Evolutionary conservation across 441 rosid genomes (phyloP).

Genomic region (Bruguiera hainesii): DNA sequence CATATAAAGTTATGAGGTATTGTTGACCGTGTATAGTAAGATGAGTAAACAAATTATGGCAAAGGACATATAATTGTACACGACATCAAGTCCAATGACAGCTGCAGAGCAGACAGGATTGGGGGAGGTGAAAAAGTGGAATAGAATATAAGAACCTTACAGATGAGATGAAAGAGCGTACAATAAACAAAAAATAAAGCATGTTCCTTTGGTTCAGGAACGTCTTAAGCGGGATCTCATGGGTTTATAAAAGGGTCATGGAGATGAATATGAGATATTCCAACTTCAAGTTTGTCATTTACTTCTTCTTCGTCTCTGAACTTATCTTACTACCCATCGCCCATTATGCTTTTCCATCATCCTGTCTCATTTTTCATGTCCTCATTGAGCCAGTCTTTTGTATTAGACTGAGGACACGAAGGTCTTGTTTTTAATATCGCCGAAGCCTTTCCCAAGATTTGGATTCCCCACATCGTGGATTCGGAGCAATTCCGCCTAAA

Average conservation of each 20-base stretch:
- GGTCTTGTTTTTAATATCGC: conserved; percentile 22
- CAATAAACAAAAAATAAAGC: conserved; percentile 28
- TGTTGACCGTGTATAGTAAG: conserved; percentile 9
- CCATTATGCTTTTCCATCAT: conserved; percentile 22
- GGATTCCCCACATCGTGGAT: conserved; percentile 10
- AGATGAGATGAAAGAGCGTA: conserved; percentile 27
- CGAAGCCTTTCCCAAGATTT: conserved; percentile 16
- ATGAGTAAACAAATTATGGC: conserved; percentile 23
- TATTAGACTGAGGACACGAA: conserved; percentile 22
- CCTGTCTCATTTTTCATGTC: conserved; percentile 20
- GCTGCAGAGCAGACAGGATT: conserved; percentile 53
- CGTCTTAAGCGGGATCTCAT: conserved; percentile 44
- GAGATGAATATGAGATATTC: conserved; percentile 31
- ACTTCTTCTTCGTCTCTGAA: conserved; percentile 19
- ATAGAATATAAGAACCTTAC: conserved; percentile 23
- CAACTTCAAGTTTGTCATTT: conserved; percentile 39
- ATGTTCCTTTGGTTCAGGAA: conserved; percentile 50
- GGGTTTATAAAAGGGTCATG: conserved; percentile 26
- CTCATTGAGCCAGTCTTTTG: conserved; percentile 10
- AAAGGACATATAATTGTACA: conserved; percentile 39
- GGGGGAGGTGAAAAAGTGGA: conserved; percentile 28
- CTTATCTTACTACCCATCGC: conserved; percentile 31
- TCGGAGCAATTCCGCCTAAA: conserved; percentile 24
- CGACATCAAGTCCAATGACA: conserved; percentile 52
- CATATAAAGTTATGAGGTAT: conserved; percentile 12